Conservation (phyloP, 2,329 filamentous ascomycete genomes). For the Colletotrichum cordylinicola region DNA sequence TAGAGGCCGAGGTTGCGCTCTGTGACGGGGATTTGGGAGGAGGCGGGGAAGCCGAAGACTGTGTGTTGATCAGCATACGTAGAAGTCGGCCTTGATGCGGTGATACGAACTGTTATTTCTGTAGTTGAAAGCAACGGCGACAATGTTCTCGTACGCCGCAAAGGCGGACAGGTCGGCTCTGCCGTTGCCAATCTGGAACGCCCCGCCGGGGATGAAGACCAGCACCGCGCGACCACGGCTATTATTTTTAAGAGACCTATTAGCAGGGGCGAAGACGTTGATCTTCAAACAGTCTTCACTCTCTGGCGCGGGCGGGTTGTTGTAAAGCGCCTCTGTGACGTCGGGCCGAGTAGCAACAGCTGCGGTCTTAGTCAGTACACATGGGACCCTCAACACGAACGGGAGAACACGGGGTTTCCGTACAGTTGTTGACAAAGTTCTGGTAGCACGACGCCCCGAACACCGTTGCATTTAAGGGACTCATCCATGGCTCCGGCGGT, state of each 20-base stretch:
- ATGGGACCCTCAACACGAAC: too few species aligned
- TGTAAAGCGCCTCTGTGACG: neutral
- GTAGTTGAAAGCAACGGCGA: slow-evolving; percentile 31
- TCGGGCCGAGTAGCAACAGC: neutral
- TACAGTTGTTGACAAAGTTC: neutral
- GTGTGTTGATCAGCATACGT: neutral
- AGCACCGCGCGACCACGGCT: slow-evolving; percentile 23
- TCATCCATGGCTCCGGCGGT: neutral
- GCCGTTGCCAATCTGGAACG: slow-evolving; percentile 28
- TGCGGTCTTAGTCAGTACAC: neutral
- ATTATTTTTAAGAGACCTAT: neutral
- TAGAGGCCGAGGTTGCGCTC: slow-evolving; percentile 29
- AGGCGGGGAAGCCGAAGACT: neutral
- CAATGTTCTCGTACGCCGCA: slow-evolving; percentile 30
- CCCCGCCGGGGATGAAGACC: slow-evolving; percentile 31
- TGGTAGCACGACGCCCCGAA: slow-evolving; percentile 3
- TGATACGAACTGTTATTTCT: neutral
- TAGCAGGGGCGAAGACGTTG: slow-evolving; percentile 30
- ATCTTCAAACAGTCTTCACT: slow-evolving; percentile 35
- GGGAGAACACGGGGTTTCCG: accelerated
- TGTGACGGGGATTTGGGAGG: neutral
- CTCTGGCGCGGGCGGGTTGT: neutral
- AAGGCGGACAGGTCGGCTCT: slow-evolving; percentile 28
- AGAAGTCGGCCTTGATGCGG: too few species aligned
- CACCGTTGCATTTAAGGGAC: neutral